Base-by-base conservation (phyloP, 495 filamentous ascomycete species). In the Cercophora newfieldiana region DNA sequence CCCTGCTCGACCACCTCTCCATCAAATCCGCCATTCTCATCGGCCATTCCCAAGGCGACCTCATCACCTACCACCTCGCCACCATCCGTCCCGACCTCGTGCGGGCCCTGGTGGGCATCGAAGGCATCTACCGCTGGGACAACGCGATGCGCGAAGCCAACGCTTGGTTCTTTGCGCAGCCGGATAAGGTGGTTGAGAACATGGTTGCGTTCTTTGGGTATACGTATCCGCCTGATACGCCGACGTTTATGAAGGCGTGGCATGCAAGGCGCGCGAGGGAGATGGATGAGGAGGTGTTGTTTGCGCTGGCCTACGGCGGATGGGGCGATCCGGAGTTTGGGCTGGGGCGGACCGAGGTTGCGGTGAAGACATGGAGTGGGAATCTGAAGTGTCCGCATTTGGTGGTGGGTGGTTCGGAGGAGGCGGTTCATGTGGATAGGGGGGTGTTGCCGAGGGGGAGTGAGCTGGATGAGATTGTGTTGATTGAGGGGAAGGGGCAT, bases 401-500 rank as follows among this genome's bases (percentile, higher is more conserved):
- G 49, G 53, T 49, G 10, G 31, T 63, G n/a, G 48, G 61, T 18
- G 19, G 26, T 8, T 7, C 22, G 8, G 49, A 63, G 49, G 49
- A 53, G 18, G 61, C 48, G 8, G 49, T 63, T 22, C 3, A 12
- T 12, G 61, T 44, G 3, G 61, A 63, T 24, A 3, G 21, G 31
- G 31, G 37, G 1, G 61, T 37, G 61, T 10, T 63, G 61, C 48
- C 48, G 12, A 21, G 24, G 50, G 61, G 49, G 19, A 44, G 30
- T n/a, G 50, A 56, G n/a, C 19, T 30, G 25, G 61, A 63, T 56
- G 61, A 63, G 50, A n/a, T 24, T n/a, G 21, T 55, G 24, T 2
- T 63, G 8, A 44, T 54, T 28, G 61, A 37, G 30, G 61, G 61
- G 10, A 55, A 63, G 61, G 61, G 61, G 50, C 61, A 63, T 47